A percentile compares a stretch with the other conserved stretches of the same genome.
phyloP scores from a whole-genome alignment of 225 moss, liverwort and hornwort species.

The Climacium dendroides region DNA sequence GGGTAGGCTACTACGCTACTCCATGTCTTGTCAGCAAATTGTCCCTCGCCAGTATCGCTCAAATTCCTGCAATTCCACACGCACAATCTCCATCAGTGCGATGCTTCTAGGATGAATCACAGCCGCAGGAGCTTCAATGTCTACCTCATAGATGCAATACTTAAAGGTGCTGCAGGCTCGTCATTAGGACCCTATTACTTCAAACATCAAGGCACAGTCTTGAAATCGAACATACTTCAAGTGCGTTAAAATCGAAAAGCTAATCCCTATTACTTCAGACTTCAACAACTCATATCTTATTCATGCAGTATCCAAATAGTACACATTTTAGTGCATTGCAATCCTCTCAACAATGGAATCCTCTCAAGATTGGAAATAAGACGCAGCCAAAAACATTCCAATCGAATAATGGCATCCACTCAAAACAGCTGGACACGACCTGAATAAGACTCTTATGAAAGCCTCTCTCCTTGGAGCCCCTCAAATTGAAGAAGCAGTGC shows the following conservation, averaged over 20 bases:
- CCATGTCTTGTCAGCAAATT: constrained; percentile 23
- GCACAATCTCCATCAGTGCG: neutral
- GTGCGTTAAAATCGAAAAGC: neutral
- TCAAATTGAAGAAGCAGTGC: neutral
- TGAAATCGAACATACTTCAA: neutral
- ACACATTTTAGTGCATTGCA: neutral
- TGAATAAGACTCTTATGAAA: neutral
- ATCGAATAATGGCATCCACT: neutral
- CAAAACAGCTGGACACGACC: neutral
- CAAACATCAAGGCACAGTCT: neutral
- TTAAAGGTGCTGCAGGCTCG: neutral
- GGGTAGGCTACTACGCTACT: no score
- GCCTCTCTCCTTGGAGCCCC: neutral
- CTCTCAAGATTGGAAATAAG: neutral
- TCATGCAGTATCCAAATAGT: neutral
- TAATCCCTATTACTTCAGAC: neutral
- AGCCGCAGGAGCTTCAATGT: neutral
- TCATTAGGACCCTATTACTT: neutral
- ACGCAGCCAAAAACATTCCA: neutral
- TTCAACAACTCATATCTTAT: neutral
- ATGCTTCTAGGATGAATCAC: neutral
- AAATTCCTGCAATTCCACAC: neutral
- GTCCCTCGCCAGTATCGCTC: neutral
- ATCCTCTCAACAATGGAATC: neutral
- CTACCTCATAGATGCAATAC: no score